Evolutionary conservation across 2,329 filamentous ascomycete genomes (phyloP).

Genomic region (Paramyrothecium sp.): DNA sequence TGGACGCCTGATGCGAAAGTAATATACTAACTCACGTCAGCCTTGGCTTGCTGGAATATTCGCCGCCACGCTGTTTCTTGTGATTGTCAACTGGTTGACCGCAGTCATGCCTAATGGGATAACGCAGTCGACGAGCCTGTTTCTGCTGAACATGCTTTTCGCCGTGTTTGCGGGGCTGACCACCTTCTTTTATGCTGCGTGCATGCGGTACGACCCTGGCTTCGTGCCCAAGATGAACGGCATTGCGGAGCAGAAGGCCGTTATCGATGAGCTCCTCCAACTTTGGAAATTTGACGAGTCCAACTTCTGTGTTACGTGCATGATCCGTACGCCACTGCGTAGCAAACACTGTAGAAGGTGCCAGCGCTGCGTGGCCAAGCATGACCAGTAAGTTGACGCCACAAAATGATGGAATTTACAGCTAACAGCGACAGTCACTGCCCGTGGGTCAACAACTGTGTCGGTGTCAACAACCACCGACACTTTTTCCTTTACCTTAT

Average conservation of each 20-base stretch:
- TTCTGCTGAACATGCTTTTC: constrained; percentile 80
- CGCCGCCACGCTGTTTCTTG: constrained; percentile 79
- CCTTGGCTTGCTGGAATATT: constrained; percentile 95
- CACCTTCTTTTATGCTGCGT: constrained; percentile 80
- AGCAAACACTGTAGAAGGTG: constrained; percentile 96
- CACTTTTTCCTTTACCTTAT: constrained; percentile 93
- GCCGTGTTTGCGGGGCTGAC: constrained; percentile 62
- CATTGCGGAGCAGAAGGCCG: constrained; percentile 83
- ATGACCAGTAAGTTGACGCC: constrained; percentile 77
- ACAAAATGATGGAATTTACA: background rate
- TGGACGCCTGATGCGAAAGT: background rate
- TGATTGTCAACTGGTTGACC: constrained; percentile 73
- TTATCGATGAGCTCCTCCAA: constrained; percentile 82
- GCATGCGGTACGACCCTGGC: constrained; percentile 87
- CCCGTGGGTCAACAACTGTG: constrained; percentile 96
- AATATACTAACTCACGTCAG: constrained; percentile 36
- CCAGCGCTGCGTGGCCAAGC: constrained; percentile 88
- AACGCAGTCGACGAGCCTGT: constrained; percentile 23
- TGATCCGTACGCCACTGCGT: constrained; percentile 87
- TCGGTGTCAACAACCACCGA: constrained; percentile 92
- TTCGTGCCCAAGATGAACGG: constrained; percentile 90
- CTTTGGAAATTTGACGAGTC: constrained; percentile 89
- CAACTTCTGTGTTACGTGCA: constrained; percentile 92
- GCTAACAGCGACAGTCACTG: constrained; percentile 67
- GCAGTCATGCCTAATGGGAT: constrained; percentile 59